phyloP scores from a whole-genome alignment of 441 rosid genomes.

The Aleurites moluccanus region DNA sequence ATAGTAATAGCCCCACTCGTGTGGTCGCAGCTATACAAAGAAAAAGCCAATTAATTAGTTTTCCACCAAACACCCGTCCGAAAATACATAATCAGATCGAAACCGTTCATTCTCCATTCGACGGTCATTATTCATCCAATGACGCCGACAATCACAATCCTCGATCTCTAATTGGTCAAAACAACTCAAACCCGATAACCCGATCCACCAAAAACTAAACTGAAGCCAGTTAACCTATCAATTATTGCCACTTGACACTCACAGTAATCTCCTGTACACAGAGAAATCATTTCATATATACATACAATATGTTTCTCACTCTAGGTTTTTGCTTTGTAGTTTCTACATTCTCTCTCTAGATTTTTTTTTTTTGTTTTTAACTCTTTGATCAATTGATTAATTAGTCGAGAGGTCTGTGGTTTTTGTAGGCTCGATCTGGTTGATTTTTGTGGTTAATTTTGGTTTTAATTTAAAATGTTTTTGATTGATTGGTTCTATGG shows the following conservation, averaged over 20 bases:
- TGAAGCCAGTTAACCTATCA: background rate
- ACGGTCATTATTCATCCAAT: conserved; percentile 13
- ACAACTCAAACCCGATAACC: conserved; percentile 15
- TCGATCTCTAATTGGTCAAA: conserved; percentile 27
- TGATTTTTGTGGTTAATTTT: background rate
- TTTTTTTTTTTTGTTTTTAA: too few relatives aligned
- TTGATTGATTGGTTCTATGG: conserved; percentile 81
- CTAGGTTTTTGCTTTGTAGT: too few relatives aligned
- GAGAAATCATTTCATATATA: too few relatives aligned
- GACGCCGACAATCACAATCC: conserved; percentile 17
- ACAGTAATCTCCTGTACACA: too few relatives aligned
- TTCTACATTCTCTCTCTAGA: background rate
- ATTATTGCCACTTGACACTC: conserved; percentile 1
- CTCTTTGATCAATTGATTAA: too few relatives aligned
- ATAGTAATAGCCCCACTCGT: too few relatives aligned
- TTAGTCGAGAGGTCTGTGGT: background rate
- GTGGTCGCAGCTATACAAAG: background rate
- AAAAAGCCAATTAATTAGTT: background rate
- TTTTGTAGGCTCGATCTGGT: background rate
- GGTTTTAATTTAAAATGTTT: conserved; percentile 43
- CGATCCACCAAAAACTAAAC: background rate
- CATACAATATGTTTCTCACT: too few relatives aligned
- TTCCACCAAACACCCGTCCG: conserved; percentile 5
- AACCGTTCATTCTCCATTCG: conserved; percentile 5
- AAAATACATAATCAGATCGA: background rate